Evolutionary conservation across 345 rosid species (phyloP).

Genomic region (Pelargonium nanum): DNA sequence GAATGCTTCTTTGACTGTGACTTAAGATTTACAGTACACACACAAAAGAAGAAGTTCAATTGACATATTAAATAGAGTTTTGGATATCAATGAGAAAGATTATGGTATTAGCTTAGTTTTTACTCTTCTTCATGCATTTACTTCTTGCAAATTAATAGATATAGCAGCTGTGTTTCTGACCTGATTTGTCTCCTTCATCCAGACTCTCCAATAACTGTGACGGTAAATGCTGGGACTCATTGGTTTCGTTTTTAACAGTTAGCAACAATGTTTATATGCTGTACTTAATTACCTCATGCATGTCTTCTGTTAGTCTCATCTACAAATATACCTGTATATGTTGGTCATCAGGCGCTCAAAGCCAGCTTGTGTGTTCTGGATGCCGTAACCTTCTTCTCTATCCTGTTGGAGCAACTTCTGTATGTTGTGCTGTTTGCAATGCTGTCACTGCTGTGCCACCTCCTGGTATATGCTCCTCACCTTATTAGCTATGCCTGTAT

Average conservation of each 20-base stretch:
- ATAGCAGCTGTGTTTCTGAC: not conserved
- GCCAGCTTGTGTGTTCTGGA: conserved; percentile 96
- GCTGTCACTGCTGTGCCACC: conserved; percentile 95
- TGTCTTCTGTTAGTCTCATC: not conserved
- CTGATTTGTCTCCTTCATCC: too few relatives aligned
- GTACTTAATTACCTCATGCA: not conserved
- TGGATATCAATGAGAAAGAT: not conserved
- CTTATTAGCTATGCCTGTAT: not conserved
- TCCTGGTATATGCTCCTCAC: conserved; percentile 47
- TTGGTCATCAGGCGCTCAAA: conserved; percentile 40
- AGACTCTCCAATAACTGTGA: not conserved
- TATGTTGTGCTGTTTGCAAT: conserved; percentile 99
- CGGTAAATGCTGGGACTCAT: not conserved
- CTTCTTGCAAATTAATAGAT: not conserved
- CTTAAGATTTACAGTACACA: too few relatives aligned
- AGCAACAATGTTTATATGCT: not conserved
- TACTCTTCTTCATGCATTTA: not conserved
- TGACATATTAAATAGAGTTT: not conserved
- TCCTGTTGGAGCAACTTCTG: conserved; percentile 89
- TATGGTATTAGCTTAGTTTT: not conserved
- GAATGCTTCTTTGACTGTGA: too few relatives aligned
- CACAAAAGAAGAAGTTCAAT: too few relatives aligned
- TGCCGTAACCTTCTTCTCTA: conserved; percentile 82
- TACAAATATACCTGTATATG: not conserved
- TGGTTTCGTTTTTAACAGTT: not conserved